These are phyloP conservation scores for Rhypophila decipiens DNA, from an alignment of 495 filamentous ascomycete genomes.

Conservation along the genomic window DNA sequence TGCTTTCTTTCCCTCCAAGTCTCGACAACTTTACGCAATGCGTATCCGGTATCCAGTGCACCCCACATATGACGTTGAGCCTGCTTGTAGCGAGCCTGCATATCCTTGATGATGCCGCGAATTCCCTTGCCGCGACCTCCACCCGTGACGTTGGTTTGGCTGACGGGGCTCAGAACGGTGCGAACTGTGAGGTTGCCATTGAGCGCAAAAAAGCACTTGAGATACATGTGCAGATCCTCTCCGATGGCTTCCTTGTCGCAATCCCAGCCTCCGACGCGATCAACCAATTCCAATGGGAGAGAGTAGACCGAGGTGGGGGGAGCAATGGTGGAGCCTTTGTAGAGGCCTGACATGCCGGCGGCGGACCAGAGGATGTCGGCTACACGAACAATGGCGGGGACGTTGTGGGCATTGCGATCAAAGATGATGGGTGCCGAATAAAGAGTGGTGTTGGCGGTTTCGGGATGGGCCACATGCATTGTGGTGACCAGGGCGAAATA, in stretches of 20 bases:
- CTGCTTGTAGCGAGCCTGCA: constrained; percentile 57
- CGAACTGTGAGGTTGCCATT: constrained; percentile 53
- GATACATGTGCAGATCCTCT: constrained; percentile 68
- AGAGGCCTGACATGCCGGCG: constrained; percentile 60
- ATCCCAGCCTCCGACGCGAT: constrained; percentile 61
- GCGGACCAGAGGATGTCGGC: constrained; percentile 63
- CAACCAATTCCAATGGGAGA: constrained; percentile 53
- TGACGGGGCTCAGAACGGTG: constrained; percentile 55
- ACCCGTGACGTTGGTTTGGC: constrained; percentile 60
- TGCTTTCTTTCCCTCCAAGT: constrained; percentile 45
- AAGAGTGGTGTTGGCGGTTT: constrained; percentile 50
- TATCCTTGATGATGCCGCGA: constrained; percentile 44
- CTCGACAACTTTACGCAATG: constrained; percentile 41
- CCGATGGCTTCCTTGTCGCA: constrained; percentile 61
- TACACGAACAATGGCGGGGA: constrained; percentile 59
- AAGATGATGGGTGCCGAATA: constrained; percentile 68
- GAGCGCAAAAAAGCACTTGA: constrained; percentile 67
- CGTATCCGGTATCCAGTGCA: constrained; percentile 58
- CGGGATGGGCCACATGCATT: constrained; percentile 49
- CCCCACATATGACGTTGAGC: constrained; percentile 69
- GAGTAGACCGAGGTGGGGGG: constrained; percentile 69
- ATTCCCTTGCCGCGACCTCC: constrained; percentile 41
- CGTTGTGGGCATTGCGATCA: constrained; percentile 61
- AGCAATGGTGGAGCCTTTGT: constrained; percentile 50
- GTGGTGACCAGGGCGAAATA: constrained; percentile 57